Percentiles rank a stretch among this genome's conserved stretches.
Evolutionary conservation across 2,329 filamentous ascomycete species (phyloP).

Genomic region (Penicillium nordicum): DNA sequence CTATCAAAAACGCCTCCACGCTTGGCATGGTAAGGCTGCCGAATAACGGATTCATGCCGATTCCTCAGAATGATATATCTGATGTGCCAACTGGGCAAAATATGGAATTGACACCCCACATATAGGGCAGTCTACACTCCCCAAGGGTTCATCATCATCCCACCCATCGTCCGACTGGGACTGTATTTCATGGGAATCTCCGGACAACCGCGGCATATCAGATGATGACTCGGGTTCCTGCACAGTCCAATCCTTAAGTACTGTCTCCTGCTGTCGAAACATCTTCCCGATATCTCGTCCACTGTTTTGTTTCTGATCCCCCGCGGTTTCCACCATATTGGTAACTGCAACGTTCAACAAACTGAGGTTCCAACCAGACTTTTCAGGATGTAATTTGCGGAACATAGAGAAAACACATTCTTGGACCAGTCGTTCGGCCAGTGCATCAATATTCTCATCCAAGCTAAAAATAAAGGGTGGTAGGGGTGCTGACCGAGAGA

Average conservation of each 20-base stretch:
- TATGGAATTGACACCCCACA: slow-evolving; percentile 49
- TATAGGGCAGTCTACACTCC: slow-evolving; percentile 36
- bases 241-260: slow-evolving; percentile 65
- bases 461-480: slow-evolving; percentile 71
- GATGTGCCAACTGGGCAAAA: slow-evolving; percentile 51
- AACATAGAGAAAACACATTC: slow-evolving; percentile 71
- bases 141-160: slow-evolving; percentile 31
- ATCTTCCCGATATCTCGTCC: slow-evolving; percentile 77
- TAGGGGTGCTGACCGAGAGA: slow-evolving; percentile 70
- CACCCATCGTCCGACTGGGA: slow-evolving; percentile 26
- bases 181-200: neutral
- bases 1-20: neutral
- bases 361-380: slow-evolving; percentile 71
- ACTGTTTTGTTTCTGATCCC: slow-evolving; percentile 50
- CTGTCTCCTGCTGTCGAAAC: slow-evolving; percentile 72
- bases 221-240: slow-evolving; percentile 10
- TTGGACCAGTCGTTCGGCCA: slow-evolving; percentile 66
- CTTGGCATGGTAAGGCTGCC: slow-evolving; percentile 10
- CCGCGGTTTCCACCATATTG: slow-evolving; percentile 68
- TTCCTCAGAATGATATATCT: slow-evolving; percentile 42
- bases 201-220: neutral
- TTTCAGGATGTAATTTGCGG: slow-evolving; percentile 67
- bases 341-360: slow-evolving; percentile 83
- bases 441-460: slow-evolving; percentile 53
- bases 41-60: neutral